Evolutionary conservation across 768 basidiomycete species (phyloP).

Genomic region (Russula emetica): DNA sequence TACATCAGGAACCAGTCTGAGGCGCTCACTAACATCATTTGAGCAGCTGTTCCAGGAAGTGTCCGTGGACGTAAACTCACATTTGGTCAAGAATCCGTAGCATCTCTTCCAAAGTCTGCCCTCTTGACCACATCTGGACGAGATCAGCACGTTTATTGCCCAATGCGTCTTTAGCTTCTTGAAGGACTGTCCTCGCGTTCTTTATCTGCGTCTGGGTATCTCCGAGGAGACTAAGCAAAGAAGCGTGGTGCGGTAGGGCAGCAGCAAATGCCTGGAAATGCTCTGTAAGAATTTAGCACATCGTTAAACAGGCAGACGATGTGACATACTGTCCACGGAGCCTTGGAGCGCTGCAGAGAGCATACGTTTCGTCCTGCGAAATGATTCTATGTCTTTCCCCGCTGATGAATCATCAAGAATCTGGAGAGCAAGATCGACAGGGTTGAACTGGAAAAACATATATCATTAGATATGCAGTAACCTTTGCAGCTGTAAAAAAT

Average conservation of each 20-base stretch:
- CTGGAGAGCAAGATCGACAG: conserved; percentile 87
- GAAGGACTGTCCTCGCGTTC: conserved; percentile 62
- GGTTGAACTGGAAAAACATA: conserved; percentile 66
- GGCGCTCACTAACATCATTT: conserved; percentile 49
- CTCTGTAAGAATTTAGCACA: conserved; percentile 43
- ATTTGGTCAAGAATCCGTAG: conserved; percentile 90
- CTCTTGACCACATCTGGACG: conserved; percentile 83
- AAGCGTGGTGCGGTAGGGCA: conserved; percentile 86
- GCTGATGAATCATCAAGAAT: conserved; percentile 72
- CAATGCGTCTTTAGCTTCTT: conserved; percentile 74
- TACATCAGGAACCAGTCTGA: conserved; percentile 87
- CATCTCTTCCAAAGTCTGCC: conserved; percentile 94
- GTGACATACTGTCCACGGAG: conserved; percentile 73
- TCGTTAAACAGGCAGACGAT: conserved; percentile 22
- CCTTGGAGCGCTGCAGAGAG: conserved; percentile 78
- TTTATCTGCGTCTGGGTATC: conserved; percentile 72
- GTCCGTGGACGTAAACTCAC: conserved; percentile 39
- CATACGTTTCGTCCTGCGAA: conserved; percentile 69
- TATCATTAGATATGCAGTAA: conserved; percentile 15
- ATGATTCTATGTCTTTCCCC: conserved; percentile 73
- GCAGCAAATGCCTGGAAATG: conserved; percentile 94
- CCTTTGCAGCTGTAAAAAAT: background rate
- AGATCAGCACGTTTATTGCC: conserved; percentile 84
- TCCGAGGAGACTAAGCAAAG: conserved; percentile 65
- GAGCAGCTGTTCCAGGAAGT: conserved; percentile 21